Base-by-base conservation (phyloP, 331 rosid species). In the Pyracantha coccinea region DNA sequence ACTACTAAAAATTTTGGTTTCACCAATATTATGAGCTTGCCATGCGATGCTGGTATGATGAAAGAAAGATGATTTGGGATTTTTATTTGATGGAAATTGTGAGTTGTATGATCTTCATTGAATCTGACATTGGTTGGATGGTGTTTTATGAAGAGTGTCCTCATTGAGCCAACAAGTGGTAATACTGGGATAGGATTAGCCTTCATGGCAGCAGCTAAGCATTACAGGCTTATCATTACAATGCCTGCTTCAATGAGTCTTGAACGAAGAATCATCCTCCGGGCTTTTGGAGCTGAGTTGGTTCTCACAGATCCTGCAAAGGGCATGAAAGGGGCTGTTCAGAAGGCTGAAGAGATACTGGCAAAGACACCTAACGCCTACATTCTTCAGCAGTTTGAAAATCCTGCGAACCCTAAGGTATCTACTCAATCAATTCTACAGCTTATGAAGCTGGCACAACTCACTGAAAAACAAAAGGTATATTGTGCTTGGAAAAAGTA, bases 231-330 rank as follows among this genome's bases (percentile, higher is more conserved):
- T 63, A 88, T 86, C 55, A 78, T 86, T 45, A 77, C 87, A 52
- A 90, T 90, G 96, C 96, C 96, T 66, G 91, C 93, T 77, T 86
- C 91, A 23, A 84, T 81, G 90, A 90, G 93, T 80, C 85, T 88
- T 24, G 96, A 90, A 70, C 85, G 91, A 78, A 84, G 95, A 75
- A 87, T 79, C 77, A 72, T 89, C 71, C 90, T 87, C 21, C 84
- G 47, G 61, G 90, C 93, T 60, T 85, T 89, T 16, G 97, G 97
- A 33, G 92, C 89, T 64, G 86, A 91, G 77, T 78, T 91, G 83
- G 76, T 85, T 66, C 80, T 91, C 25, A 85, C 93, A 44, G 93
- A 90, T 71, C 92, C 92, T 59, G 93, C 84, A 29, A 68, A 68
- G 78, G 93, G 93, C 78, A 69, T 87, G 77, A 88, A 83, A 73